phyloP scores from a whole-genome alignment of 1,139 yeast genomes.

The Arxiozyma slooffiae region DNA sequence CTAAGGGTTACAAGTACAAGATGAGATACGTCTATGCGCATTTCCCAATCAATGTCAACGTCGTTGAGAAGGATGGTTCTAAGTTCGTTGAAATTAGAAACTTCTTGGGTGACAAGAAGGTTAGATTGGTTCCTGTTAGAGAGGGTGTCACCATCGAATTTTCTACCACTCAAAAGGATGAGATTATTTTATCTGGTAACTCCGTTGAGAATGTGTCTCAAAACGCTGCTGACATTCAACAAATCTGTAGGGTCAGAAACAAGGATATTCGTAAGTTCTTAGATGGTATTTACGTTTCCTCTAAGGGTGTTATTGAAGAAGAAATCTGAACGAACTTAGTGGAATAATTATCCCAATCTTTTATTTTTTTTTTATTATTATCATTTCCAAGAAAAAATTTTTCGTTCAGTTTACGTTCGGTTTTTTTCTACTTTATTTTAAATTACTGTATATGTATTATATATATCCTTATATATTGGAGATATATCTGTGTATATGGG shows the following conservation, averaged over 20 bases:
- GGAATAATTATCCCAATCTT: neutral
- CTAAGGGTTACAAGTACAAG: conserved; percentile 98
- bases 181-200: conserved; percentile 87
- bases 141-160: conserved; percentile 84
- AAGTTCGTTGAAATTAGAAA: conserved; percentile 91
- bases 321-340: conserved; percentile 43
- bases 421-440: neutral
- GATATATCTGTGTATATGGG: neutral
- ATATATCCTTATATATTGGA: neutral
- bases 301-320: conserved; percentile 72
- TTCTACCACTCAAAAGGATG: conserved; percentile 86
- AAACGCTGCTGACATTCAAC: conserved; percentile 97
- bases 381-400: neutral
- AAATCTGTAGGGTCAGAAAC: conserved; percentile 98
- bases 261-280: conserved; percentile 99
- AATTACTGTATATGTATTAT: neutral
- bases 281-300: conserved; percentile 99
- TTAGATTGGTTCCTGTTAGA: conserved; percentile 72
- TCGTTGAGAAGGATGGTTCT: conserved; percentile 65
- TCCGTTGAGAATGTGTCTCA: conserved; percentile 97
- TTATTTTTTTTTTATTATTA: neutral
- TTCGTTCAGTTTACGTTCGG: neutral
- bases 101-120: conserved; percentile 97
- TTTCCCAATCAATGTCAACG: conserved; percentile 99
- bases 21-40: conserved; percentile 99